Evolutionary conservation across 116 monocot species (phyloP).

Genomic region (Thalassia testudinum): DNA sequence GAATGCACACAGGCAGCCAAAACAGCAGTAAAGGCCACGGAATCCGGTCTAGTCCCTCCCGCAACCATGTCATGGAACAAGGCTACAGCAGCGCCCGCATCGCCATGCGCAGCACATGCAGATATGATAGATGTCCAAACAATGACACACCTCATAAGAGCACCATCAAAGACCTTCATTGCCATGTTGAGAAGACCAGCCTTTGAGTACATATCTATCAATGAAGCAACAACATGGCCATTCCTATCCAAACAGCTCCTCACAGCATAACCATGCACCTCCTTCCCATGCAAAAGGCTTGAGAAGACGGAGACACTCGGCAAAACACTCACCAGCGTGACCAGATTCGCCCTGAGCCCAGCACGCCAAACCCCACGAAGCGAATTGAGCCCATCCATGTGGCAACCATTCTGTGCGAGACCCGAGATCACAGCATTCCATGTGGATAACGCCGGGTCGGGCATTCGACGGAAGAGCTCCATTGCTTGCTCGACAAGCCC

Average conservation of each 20-base stretch:
- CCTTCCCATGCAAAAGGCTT: conserved; percentile 27
- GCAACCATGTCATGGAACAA: conserved; percentile 39
- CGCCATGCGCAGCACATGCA: conserved; percentile 47
- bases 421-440: conserved; percentile 80
- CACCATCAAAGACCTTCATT: conserved; percentile 21
- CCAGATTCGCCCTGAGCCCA: conserved; percentile 39
- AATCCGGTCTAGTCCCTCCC: conserved; percentile 16
- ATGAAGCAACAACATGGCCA: conserved; percentile 32
- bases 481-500: conserved; percentile 35
- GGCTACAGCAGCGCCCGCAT: conserved; percentile 20
- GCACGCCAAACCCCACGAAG: conserved; percentile 28
- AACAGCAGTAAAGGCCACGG: conserved; percentile 52
- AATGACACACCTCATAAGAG: conserved; percentile 23
- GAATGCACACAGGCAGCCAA: conserved; percentile 61
- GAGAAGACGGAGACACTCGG: conserved; percentile 42
- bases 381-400: conserved; percentile 16
- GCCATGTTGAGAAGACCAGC: conserved; percentile 29
- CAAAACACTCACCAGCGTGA: conserved; percentile 50
- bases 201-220: too few relatives aligned
- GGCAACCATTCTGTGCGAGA: conserved; percentile 35
- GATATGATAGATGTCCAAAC: conserved; percentile 82
- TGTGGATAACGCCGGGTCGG: conserved; percentile 18
- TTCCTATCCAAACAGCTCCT: conserved; percentile 35
- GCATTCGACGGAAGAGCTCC: conserved; percentile 33
- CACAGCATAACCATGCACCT: conserved; percentile 50